Evolutionary conservation across 177 flowering plant genomes (phyloP).

Genomic region (Vitis hybrid): DNA sequence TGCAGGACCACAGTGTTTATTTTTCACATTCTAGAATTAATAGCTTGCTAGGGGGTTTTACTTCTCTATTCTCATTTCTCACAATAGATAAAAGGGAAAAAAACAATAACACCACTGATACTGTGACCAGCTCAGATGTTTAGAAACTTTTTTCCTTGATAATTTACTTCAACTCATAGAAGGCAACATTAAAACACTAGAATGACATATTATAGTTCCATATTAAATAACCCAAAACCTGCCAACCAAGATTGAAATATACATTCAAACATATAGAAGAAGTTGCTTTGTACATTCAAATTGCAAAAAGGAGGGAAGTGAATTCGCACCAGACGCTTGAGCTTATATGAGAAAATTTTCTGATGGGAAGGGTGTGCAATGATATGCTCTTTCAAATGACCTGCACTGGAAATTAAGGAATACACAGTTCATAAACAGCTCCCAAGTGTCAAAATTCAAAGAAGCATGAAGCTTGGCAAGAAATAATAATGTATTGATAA

Average conservation of each 20-base stretch:
- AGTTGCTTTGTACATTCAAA: not conserved
- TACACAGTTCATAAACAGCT: not conserved
- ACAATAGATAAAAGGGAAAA: too few species aligned
- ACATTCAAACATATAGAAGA: not conserved
- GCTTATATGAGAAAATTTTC: conserved; percentile 75
- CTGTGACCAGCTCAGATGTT: too few species aligned
- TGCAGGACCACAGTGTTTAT: too few species aligned
- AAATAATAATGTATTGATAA: not conserved
- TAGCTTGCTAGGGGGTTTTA: too few species aligned
- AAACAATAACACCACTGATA: too few species aligned
- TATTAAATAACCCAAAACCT: too few species aligned
- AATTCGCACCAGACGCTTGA: conserved; percentile 68
- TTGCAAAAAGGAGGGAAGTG: not conserved
- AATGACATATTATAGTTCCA: too few species aligned
- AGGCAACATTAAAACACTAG: too few species aligned
- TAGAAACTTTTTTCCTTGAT: too few species aligned
- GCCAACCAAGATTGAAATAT: not conserved
- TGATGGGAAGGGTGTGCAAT: conserved; percentile 52
- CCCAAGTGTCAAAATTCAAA: not conserved
- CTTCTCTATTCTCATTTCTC: too few species aligned
- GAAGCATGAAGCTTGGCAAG: not conserved
- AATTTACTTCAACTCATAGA: too few species aligned
- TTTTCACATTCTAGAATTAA: too few species aligned
- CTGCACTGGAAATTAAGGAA: conserved; percentile 59
- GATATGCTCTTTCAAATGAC: conserved; percentile 78